Evolutionary conservation across 1,284 basidiomycete genomes (phyloP).

Genomic region (Entoloma clypeatum): DNA sequence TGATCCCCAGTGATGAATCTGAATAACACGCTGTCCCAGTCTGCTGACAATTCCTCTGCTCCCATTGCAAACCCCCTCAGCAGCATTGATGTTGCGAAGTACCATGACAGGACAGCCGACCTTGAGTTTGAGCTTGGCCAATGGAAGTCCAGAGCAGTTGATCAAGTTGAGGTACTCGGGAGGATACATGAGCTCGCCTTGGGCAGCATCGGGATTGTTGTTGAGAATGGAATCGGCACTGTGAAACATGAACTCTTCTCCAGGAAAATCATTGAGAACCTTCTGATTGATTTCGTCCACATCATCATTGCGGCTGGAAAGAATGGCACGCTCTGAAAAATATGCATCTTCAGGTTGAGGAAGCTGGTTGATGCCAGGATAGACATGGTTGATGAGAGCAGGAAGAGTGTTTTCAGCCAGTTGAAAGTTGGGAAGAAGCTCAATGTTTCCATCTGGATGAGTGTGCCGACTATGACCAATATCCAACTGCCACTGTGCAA

Average conservation of each 20-base stretch:
- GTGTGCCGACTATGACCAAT: conserved; percentile 26
- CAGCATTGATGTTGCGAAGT: too few relatives aligned
- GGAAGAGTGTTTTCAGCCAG: conserved; percentile 14
- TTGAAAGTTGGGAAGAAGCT: conserved; percentile 22
- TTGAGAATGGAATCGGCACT: conserved; percentile 18
- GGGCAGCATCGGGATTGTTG: too few relatives aligned
- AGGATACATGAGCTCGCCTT: too few relatives aligned
- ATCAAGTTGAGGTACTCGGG: conserved; percentile 15
- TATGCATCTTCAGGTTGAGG: conserved; percentile 20
- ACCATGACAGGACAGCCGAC: too few relatives aligned
- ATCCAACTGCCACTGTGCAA: conserved; percentile 30
- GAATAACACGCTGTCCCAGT: too few relatives aligned
- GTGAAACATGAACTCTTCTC: conserved; percentile 18
- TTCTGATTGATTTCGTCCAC: conserved; percentile 34
- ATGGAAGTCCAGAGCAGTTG: too few relatives aligned
- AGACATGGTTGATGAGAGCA: conserved; percentile 25
- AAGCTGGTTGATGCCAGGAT: conserved; percentile 23
- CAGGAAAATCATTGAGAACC: conserved; percentile 28
- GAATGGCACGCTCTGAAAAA: conserved; percentile 29
- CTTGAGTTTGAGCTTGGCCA: too few relatives aligned
- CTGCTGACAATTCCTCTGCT: too few relatives aligned
- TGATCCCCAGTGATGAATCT: too few relatives aligned
- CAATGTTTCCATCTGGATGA: conserved; percentile 15
- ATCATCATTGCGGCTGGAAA: conserved; percentile 26
- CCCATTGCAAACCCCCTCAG: too few relatives aligned